These are phyloP conservation scores for Tylopilus rubrobrunneus DNA, from an alignment of 768 basidiomycete species.

Conservation along the genomic window DNA sequence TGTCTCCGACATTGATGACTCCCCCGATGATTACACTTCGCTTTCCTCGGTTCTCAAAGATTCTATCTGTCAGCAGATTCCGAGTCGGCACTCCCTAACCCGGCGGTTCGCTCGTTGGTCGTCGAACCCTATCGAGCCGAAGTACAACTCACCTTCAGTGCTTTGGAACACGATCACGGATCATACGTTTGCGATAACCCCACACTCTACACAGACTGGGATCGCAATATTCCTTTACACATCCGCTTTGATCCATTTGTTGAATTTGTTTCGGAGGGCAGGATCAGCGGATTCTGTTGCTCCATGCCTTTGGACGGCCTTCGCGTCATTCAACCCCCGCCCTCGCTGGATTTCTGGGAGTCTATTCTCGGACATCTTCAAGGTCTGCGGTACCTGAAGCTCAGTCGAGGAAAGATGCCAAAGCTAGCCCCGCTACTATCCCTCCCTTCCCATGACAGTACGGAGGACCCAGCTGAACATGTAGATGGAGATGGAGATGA, in stretches of 20 bases:
- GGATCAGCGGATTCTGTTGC: not conserved
- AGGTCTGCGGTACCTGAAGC: not conserved
- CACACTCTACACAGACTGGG: not conserved
- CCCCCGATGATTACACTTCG: not conserved
- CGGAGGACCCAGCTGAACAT: not conserved
- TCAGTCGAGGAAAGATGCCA: not conserved
- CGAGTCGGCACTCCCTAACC: not conserved
- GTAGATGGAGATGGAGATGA: not conserved
- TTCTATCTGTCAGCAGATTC: not conserved
- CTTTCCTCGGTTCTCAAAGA: constrained; percentile 2
- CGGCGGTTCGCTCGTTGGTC: not conserved
- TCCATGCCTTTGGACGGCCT: not conserved
- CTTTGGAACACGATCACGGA: not conserved
- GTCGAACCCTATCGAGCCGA: not conserved
- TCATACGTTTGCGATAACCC: no score
- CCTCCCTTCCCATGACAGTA: no score
- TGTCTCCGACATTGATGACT: no score
- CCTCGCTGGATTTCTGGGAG: no score
- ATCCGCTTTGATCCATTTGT: no score
- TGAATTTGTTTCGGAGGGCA: not conserved
- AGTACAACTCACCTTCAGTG: not conserved
- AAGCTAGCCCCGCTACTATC: not conserved
- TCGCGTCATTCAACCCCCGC: no score
- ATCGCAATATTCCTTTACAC: constrained; percentile 1
- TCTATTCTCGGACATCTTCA: no score